These are phyloP conservation scores for Globisporangium iwayamae DNA, from an alignment of 352 stramenopile genomes.

Conservation along the genomic window DNA sequence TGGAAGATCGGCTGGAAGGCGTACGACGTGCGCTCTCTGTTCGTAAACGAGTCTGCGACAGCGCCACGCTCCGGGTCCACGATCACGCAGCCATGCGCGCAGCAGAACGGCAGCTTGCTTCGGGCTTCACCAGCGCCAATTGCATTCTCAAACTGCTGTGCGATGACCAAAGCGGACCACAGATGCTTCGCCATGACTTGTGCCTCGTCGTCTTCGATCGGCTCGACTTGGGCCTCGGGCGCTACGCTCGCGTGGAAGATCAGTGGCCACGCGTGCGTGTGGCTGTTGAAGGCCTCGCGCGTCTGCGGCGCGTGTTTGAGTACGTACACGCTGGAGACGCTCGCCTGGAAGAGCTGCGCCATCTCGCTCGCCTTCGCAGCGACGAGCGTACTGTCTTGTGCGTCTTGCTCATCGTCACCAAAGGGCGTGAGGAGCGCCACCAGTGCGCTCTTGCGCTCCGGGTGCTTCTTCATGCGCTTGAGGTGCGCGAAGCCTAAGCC, in stretches of 20 bases:
- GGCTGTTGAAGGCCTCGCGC: slow-evolving; percentile 51
- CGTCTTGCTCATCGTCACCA: slow-evolving; percentile 1
- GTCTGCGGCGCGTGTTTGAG: slow-evolving; percentile 54
- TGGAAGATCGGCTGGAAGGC: slow-evolving; percentile 59
- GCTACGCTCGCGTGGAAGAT: slow-evolving; percentile 76
- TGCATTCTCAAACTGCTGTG: slow-evolving; percentile 16
- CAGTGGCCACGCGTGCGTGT: slow-evolving; percentile 67
- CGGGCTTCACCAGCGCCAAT: not conserved
- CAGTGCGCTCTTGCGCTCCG: slow-evolving; percentile 28
- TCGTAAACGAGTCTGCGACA: slow-evolving; percentile 21
- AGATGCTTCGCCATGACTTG: slow-evolving; percentile 28
- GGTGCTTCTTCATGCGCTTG: slow-evolving; percentile 82
- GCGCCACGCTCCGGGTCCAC: slow-evolving; percentile 36
- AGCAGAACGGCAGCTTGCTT: slow-evolving; percentile 26
- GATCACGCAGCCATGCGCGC: slow-evolving; percentile 49
- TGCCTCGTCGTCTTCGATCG: slow-evolving; percentile 39
- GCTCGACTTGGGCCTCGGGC: slow-evolving; percentile 34
- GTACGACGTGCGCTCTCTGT: slow-evolving; percentile 14
- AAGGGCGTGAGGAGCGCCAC: slow-evolving; percentile 54
- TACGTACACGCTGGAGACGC: slow-evolving; percentile 40
- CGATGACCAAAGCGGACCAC: slow-evolving; percentile 22
- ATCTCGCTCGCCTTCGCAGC: slow-evolving; percentile 16
- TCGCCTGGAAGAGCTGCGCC: slow-evolving; percentile 40
- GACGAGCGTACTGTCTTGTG: slow-evolving; percentile 8
- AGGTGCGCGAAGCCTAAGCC: slow-evolving; percentile 71